phyloP scores from a whole-genome alignment of 805 yeast genomes.

The Zygosaccharomyces gambellarensis region DNA sequence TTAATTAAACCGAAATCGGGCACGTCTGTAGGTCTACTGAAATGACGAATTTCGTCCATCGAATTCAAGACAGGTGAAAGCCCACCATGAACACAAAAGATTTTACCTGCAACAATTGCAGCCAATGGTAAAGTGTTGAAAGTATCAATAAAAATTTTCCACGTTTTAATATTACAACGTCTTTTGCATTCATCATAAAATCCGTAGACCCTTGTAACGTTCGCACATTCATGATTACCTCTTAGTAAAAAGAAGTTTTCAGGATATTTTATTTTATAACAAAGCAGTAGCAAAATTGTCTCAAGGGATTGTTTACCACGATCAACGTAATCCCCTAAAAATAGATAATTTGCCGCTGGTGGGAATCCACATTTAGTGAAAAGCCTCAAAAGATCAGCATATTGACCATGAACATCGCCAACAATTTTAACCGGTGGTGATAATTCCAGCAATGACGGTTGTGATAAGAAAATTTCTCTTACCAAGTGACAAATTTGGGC shows the following conservation, averaged over 20 bases:
- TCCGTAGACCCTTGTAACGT: conserved; percentile 93
- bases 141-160: conserved; percentile 92
- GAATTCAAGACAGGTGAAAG: conserved; percentile 65
- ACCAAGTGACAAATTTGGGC: conserved; percentile 81
- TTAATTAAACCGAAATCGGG: conserved; percentile 76
- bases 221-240: conserved; percentile 97
- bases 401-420: conserved; percentile 97
- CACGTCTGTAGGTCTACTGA: conserved; percentile 76
- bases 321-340: conserved; percentile 95
- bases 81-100: conserved; percentile 86
- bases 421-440: conserved; percentile 78
- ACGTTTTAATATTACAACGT: conserved; percentile 82
- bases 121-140: conserved; percentile 94
- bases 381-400: conserved; percentile 81
- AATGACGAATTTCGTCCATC: conserved; percentile 63
- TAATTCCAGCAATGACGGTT: conserved; percentile 84
- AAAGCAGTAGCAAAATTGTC: conserved; percentile 77
- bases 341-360: conserved; percentile 85
- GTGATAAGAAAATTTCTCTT: conserved; percentile 81
- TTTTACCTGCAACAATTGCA: conserved; percentile 91
- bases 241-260: conserved; percentile 89
- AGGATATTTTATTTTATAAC: conserved; percentile 94
- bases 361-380: conserved; percentile 97
- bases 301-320: conserved; percentile 95
- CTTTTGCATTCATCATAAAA: conserved; percentile 98